Conservation (phyloP, 2,329 filamentous ascomycete species). For the Parastagonospora avenae region DNA sequence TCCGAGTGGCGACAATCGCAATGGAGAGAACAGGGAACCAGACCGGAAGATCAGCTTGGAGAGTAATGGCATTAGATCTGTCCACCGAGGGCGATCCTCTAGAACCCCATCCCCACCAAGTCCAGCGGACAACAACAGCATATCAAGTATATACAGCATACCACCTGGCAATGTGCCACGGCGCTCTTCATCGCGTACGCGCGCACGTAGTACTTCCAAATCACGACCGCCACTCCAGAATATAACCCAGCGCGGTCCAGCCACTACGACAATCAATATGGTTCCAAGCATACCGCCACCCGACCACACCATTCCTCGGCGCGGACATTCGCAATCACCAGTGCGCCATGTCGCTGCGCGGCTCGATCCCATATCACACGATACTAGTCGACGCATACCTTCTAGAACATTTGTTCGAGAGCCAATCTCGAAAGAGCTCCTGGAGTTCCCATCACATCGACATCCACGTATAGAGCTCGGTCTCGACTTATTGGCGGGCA, state of each 20-base stretch:
- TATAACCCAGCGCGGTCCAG: conserved; percentile 18
- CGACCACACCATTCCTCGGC: conserved; percentile 49
- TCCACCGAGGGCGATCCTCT: conserved; percentile 29
- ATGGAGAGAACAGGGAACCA: conserved; percentile 35
- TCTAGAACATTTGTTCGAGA: conserved; percentile 57
- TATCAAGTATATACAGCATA: conserved; percentile 53
- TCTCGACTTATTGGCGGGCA: conserved; percentile 55
- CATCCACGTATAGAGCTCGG: conserved; percentile 57
- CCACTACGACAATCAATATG: conserved; percentile 16
- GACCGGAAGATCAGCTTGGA: conserved; percentile 35
- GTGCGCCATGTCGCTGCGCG: conserved; percentile 51
- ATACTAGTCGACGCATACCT: conserved; percentile 50
- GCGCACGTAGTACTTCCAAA: conserved; percentile 30
- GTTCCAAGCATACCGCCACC: conserved; percentile 27
- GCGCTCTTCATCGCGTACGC: conserved; percentile 52
- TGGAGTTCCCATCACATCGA: conserved; percentile 55
- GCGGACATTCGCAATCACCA: conserved; percentile 55
- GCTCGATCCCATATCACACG: conserved; percentile 51
- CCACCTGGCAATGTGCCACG: conserved; percentile 52
- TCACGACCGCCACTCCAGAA: conserved; percentile 22
- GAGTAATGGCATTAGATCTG: conserved; percentile 34
- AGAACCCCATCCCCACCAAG: conserved; percentile 41
- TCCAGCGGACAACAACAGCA: conserved; percentile 44
- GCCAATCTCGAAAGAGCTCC: conserved; percentile 53
- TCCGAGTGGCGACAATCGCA: conserved; percentile 36